Evolutionary conservation across 331 rosid species (phyloP).

Genomic region (Quercus lobata): DNA sequence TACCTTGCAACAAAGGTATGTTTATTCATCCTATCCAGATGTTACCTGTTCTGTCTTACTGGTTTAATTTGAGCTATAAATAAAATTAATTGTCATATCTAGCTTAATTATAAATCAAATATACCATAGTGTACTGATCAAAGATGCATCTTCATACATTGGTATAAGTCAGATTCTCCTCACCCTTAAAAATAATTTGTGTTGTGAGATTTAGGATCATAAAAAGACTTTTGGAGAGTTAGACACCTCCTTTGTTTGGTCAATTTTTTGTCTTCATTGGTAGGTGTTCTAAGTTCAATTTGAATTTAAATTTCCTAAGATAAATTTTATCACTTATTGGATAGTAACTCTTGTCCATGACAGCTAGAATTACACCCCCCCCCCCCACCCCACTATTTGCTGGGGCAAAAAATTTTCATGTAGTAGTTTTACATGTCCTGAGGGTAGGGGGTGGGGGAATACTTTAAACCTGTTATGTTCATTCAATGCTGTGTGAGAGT

Average conservation of each 20-base stretch:
- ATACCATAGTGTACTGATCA: constrained; percentile 3
- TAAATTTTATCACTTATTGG: background rate
- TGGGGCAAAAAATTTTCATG: background rate
- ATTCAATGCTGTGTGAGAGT: background rate
- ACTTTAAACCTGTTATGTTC: background rate
- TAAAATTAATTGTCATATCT: background rate
- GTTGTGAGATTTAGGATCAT: background rate
- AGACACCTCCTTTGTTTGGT: background rate
- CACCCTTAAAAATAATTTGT: background rate
- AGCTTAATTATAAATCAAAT: constrained; percentile 12
- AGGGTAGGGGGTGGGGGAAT: background rate
- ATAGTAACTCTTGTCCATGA: background rate
- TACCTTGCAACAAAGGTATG: constrained; percentile 78
- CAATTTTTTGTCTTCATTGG: background rate
- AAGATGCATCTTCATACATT: constrained; percentile 13
- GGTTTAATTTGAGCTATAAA: background rate
- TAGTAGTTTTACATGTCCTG: background rate
- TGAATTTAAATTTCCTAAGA: background rate
- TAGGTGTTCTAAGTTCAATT: background rate
- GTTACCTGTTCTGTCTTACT: background rate
- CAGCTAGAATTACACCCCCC: background rate
- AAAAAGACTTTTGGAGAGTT: background rate
- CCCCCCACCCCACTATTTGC: background rate
- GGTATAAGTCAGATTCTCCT: no score
- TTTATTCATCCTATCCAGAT: background rate